Conservation (phyloP, 176 grass and related monocot species). For the Carex littledalei region DNA sequence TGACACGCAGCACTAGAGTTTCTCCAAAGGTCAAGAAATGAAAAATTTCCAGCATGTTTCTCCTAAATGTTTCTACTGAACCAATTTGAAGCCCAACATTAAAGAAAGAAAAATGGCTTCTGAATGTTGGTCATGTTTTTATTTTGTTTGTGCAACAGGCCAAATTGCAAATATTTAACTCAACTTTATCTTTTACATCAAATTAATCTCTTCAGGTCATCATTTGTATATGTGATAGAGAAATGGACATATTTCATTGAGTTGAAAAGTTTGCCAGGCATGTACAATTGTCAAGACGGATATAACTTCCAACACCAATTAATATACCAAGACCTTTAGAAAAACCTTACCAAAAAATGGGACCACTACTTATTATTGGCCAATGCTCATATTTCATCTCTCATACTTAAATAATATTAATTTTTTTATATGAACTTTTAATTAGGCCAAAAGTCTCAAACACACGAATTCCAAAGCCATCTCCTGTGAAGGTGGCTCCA, state of each 20-base stretch:
- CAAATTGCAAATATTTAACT: not conserved
- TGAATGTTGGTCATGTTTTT: not conserved
- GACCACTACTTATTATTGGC: not conserved
- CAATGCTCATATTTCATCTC: not conserved
- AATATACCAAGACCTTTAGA: not conserved
- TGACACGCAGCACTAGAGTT: not conserved
- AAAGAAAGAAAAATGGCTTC: not conserved
- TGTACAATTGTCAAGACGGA: not conserved
- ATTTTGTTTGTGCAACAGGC: not conserved
- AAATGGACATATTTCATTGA: not conserved
- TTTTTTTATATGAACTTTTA: not conserved
- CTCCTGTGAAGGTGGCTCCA: slow-evolving; percentile 34
- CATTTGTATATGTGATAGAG: not conserved
- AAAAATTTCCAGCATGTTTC: not conserved
- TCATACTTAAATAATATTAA: not conserved
- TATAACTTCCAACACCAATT: not conserved
- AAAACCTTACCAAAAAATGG: not conserved
- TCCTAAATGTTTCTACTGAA: not conserved
- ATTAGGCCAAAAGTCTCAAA: slow-evolving; percentile 38
- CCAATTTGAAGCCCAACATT: not conserved
- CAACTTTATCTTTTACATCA: not conserved
- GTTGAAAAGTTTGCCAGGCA: not conserved
- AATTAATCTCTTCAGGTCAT: not conserved
- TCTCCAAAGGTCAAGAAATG: not conserved
- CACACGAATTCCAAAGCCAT: slow-evolving; percentile 42